Base-by-base conservation (phyloP, 2,329 filamentous ascomycete species). In the Aureobasidium zeae region DNA sequence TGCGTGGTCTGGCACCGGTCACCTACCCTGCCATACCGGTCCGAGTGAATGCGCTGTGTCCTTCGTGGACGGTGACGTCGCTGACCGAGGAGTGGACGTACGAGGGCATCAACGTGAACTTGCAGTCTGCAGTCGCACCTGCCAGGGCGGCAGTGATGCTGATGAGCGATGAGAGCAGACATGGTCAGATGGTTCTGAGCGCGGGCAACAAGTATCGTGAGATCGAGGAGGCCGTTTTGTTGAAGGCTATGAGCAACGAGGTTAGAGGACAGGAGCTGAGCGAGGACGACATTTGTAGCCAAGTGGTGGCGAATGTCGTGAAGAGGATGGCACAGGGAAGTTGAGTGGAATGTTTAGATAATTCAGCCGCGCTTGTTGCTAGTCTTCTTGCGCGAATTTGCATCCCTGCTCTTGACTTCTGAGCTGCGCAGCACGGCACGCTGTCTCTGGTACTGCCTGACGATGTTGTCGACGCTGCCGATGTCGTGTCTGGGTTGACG, bases 401-500 rank as follows among this genome's bases (percentile, higher is more conserved):
- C 55, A 48, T 58, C 54, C 32, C 55, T 49, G 20, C 53, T 55
- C 49, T 55, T 57, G 13, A 48, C 49, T 22, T 51, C 52, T 41
- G 45, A 50, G 25, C 50, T 49, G n/a, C 50, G 46, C 46, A 54
- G 36, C 47, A 44, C 46, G 28, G 38, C 45, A 56, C 71, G 71
- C 55, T 71, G 63, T 57, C 71, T 69, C 55, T 76, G 63, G 58
- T 81, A 87, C 52, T 75, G 72, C 54, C 72, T 68, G 46, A 94
- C 86, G 56, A 89, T 71, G 52, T 83, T 78, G 62, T 93, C 84
- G 51, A 94, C 84, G 56, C 77, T 86, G 49, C 87, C 84, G 67
- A 86, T 77, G 65, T 94, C 87, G 65, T 94, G 87, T 66, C 81
- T 83, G 47, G 84, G 78, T 70, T 88, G 72, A 63, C 88, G 77